Evolutionary conservation across 129 eudicot species (phyloP).

Genomic region (Saussurea involucrata): DNA sequence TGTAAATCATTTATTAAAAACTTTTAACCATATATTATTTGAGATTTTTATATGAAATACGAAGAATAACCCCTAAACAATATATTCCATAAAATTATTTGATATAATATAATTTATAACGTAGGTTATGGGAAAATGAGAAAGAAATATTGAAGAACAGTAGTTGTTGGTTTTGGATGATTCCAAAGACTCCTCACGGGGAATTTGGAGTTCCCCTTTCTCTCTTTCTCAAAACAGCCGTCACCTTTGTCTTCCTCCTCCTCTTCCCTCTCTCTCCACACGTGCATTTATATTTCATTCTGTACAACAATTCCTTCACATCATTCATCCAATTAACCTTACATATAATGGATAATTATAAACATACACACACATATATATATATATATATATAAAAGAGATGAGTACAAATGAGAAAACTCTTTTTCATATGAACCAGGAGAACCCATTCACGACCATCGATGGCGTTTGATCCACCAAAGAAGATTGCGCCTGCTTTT

Average conservation of each 20-base stretch:
- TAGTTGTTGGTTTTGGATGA: slow-evolving; percentile 44
- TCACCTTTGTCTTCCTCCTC: slow-evolving; percentile 62
- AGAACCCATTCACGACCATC: background rate
- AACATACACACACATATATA: background rate
- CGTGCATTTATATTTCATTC: slow-evolving; percentile 22
- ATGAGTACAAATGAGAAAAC: background rate
- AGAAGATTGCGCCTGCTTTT: background rate
- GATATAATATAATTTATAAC: background rate
- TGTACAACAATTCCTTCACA: slow-evolving; percentile 7
- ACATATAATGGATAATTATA: background rate
- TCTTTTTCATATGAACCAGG: background rate
- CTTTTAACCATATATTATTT: no score
- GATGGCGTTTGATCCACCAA: background rate
- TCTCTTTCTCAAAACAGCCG: slow-evolving; percentile 61
- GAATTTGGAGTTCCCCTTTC: slow-evolving; percentile 61
- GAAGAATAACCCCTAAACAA: no score
- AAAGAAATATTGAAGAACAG: slow-evolving; percentile 16
- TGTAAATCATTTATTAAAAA: no score
- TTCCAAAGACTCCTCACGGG: slow-evolving; percentile 97
- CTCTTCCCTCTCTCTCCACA: slow-evolving; percentile 26
- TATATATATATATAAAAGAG: background rate
- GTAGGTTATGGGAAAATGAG: slow-evolving; percentile 1
- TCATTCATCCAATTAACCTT: background rate
- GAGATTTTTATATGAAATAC: no score
- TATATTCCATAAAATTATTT: background rate